Conservation (phyloP, 2,329 filamentous ascomycete species). For the Fusarium humuli region DNA sequence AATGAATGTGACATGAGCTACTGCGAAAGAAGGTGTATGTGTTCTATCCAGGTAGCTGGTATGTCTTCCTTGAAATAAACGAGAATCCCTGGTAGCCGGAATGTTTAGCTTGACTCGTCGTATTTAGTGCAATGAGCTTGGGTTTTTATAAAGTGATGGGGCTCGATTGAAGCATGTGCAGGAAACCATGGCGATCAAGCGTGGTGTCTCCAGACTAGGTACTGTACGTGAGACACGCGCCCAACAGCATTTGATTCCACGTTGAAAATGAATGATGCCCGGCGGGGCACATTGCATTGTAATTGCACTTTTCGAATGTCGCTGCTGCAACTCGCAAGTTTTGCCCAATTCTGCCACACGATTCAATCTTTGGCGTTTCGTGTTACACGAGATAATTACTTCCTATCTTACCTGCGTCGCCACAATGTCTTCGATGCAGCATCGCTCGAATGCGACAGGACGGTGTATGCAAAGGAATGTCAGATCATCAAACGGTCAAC, state of each 20-base stretch:
- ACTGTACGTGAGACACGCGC: not conserved
- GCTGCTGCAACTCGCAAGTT: not conserved
- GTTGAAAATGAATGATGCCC: not conserved
- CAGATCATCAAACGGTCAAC: not conserved
- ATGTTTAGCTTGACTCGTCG: not conserved
- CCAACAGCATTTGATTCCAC: not conserved
- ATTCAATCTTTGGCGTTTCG: not conserved
- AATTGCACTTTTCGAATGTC: not conserved
- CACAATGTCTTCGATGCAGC: not conserved
- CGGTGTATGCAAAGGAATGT: not conserved
- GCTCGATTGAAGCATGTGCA: not conserved
- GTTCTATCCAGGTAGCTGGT: conserved; percentile 1
- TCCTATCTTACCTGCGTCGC: not conserved
- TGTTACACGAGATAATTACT: not conserved
- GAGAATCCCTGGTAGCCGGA: not conserved
- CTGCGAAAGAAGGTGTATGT: not conserved
- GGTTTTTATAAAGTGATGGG: not conserved
- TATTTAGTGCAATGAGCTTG: not conserved
- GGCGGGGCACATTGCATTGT: not conserved
- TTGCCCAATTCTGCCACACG: not conserved
- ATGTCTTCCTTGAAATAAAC: not conserved
- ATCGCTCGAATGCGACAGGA: not conserved
- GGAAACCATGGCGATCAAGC: not conserved
- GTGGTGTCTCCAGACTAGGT: no score
- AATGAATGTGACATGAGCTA: not conserved